phyloP scores from a whole-genome alignment of 225 moss, liverwort and hornwort genomes.

The Pleurozium schreberi region DNA sequence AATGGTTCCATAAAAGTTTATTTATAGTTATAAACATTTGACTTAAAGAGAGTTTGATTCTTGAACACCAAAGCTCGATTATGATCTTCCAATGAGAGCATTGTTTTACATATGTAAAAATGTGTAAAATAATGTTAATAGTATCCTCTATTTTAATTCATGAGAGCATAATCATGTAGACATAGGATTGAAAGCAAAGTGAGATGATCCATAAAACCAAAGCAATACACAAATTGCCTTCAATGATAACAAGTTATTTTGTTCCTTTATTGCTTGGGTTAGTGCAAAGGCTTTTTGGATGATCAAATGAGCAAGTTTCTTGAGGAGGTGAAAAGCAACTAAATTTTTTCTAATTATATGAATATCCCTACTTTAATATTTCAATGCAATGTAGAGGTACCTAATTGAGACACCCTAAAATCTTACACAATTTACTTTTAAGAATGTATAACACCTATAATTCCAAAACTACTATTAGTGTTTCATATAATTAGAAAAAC shows the following conservation, averaged over 20 bases:
- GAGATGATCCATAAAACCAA: background rate
- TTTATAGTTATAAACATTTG: background rate
- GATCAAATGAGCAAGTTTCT: background rate
- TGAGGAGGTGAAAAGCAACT: too few species aligned
- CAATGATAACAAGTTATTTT: background rate
- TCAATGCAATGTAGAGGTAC: too few species aligned
- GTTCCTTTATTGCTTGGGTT: background rate
- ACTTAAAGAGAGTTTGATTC: background rate
- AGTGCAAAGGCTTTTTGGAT: background rate
- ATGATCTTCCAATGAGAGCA: background rate
- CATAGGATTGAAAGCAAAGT: background rate
- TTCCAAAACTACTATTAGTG: too few species aligned
- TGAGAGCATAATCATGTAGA: background rate
- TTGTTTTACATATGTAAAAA: background rate
- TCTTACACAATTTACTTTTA: too few species aligned
- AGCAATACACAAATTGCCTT: background rate
- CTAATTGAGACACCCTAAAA: too few species aligned
- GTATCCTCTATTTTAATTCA: too few species aligned
- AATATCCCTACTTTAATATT: too few species aligned
- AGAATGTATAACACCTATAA: too few species aligned
- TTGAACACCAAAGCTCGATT: background rate
- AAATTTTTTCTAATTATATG: too few species aligned
- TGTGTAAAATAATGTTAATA: background rate
- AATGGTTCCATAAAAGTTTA: background rate
- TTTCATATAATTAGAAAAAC: too few species aligned